These are phyloP conservation scores for Suhomyces maxii DNA, from an alignment of 1,139 yeast genomes.

Conservation along the genomic window DNA sequence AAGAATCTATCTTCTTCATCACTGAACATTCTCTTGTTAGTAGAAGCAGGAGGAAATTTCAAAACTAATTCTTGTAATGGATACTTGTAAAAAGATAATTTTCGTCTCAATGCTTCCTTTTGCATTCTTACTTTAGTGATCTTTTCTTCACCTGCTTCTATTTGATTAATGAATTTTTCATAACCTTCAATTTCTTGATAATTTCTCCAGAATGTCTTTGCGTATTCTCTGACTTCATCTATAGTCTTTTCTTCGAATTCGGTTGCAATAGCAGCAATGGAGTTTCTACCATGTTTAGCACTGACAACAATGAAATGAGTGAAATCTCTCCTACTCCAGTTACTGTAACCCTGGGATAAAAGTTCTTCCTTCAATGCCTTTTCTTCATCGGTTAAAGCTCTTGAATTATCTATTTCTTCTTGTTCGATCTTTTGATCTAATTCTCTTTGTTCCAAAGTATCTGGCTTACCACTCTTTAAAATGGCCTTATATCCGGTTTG, in stretches of 20 bases:
- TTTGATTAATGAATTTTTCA: slow-evolving; percentile 64
- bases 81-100: slow-evolving; percentile 56
- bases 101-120: slow-evolving; percentile 65
- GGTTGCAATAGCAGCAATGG: slow-evolving; percentile 56
- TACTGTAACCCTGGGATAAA: slow-evolving; percentile 56
- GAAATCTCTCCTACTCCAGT: slow-evolving; percentile 75
- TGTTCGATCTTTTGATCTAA: slow-evolving; percentile 60
- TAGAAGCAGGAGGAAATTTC: slow-evolving; percentile 59
- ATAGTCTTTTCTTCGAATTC: slow-evolving; percentile 66
- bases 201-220: slow-evolving; percentile 65
- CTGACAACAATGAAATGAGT: slow-evolving; percentile 61
- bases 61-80: slow-evolving; percentile 67
- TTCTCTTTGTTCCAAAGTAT: slow-evolving; percentile 45
- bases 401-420: slow-evolving; percentile 60
- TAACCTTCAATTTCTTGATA: slow-evolving; percentile 69
- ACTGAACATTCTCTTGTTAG: slow-evolving; percentile 58
- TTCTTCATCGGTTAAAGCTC: slow-evolving; percentile 70
- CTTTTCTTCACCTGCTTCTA: slow-evolving; percentile 77
- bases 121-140: slow-evolving; percentile 57
- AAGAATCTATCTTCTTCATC: slow-evolving; percentile 77
- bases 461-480: slow-evolving; percentile 41
- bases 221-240: slow-evolving; percentile 70
- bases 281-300: slow-evolving; percentile 69
- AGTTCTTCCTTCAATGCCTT: slow-evolving; percentile 55
- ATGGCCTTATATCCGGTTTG: slow-evolving; percentile 52